phyloP scores from a whole-genome alignment of 257 asterid species.

The Lavandula angustifolia region DNA sequence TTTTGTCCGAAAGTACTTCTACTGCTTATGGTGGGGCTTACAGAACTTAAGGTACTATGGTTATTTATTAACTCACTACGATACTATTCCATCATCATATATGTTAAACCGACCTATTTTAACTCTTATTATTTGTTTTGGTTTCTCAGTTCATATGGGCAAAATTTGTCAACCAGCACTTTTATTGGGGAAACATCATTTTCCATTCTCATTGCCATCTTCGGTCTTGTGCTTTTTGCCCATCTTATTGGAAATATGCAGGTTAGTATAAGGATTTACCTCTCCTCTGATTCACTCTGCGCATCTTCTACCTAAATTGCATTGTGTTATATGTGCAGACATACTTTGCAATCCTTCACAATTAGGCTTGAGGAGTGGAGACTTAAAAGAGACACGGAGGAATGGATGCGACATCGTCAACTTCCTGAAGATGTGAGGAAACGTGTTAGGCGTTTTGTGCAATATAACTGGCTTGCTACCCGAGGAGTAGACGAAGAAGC shows the following conservation, averaged over 20 bases:
- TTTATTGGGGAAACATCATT: constrained; percentile 83
- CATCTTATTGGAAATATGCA: constrained; percentile 98
- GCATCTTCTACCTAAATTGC: neutral
- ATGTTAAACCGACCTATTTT: constrained; percentile 6
- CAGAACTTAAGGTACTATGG: constrained; percentile 80
- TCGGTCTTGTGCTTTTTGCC: constrained; percentile 84
- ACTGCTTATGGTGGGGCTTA: constrained; percentile 98
- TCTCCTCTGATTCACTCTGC: too few relatives aligned
- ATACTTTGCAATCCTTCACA: constrained; percentile 81
- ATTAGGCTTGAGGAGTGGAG: constrained; percentile 92
- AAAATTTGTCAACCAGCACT: constrained; percentile 82
- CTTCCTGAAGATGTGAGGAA: constrained; percentile 83
- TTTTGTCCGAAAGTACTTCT: constrained; percentile 73
- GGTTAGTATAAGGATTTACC: constrained; percentile 44
- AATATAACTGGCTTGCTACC: constrained; percentile 93
- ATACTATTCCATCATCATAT: neutral
- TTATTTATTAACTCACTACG: neutral
- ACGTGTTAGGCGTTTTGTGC: constrained; percentile 86
- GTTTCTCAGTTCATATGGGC: constrained; percentile 77
- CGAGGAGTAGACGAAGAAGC: constrained; percentile 94
- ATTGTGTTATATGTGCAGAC: constrained; percentile 53
- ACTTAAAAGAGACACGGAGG: constrained; percentile 88
- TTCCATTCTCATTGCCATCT: constrained; percentile 83
- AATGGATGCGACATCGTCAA: constrained; percentile 98
- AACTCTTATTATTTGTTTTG: constrained; percentile 16